These are phyloP conservation scores for Martensiomyces pterosporus DNA, from an alignment of 192 early-diverging fungal genomes.

Conservation along the genomic window DNA sequence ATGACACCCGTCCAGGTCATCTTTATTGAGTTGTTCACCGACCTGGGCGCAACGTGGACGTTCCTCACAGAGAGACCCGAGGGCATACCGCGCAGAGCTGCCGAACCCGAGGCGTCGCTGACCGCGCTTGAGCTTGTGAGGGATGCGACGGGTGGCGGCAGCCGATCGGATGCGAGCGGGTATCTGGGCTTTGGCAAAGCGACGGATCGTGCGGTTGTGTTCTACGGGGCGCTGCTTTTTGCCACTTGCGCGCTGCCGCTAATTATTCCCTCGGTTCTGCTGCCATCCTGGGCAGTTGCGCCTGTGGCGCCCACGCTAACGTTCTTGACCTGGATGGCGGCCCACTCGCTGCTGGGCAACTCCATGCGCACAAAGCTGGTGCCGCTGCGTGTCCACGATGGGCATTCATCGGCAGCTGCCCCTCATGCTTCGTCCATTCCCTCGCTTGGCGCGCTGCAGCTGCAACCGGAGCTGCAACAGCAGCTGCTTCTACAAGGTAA, in stretches of 20 bases:
- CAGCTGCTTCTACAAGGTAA: too few species aligned
- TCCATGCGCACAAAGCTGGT: slow-evolving; percentile 30
- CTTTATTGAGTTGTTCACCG: slow-evolving; percentile 31
- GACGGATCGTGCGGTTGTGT: slow-evolving; percentile 12
- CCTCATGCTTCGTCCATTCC: not conserved
- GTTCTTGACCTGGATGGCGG: slow-evolving; percentile 37
- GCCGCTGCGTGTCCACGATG: slow-evolving; percentile 19
- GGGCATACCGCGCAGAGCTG: slow-evolving; percentile 5
- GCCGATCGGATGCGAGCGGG: not conserved
- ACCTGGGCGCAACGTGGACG: slow-evolving; percentile 27
- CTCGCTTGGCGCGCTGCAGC: not conserved
- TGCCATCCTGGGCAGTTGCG: slow-evolving; percentile 35
- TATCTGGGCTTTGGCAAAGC: slow-evolving; percentile 11
- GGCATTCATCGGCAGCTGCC: not conserved
- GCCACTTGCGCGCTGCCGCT: slow-evolving; percentile 22
- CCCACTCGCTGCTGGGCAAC: slow-evolving; percentile 32
- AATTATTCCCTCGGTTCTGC: slow-evolving; percentile 22
- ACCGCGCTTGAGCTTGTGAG: slow-evolving; percentile 2
- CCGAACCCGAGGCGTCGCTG: slow-evolving; percentile 8
- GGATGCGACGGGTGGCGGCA: not conserved
- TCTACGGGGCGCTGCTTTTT: slow-evolving; percentile 19
- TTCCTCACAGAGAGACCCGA: slow-evolving; percentile 32
- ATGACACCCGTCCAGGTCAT: slow-evolving; percentile 41
- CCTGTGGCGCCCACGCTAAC: slow-evolving; percentile 36
- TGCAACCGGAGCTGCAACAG: too few species aligned